Evolutionary conservation across 306 rosid species (phyloP).

Genomic region (Castanopsis chinensis): DNA sequence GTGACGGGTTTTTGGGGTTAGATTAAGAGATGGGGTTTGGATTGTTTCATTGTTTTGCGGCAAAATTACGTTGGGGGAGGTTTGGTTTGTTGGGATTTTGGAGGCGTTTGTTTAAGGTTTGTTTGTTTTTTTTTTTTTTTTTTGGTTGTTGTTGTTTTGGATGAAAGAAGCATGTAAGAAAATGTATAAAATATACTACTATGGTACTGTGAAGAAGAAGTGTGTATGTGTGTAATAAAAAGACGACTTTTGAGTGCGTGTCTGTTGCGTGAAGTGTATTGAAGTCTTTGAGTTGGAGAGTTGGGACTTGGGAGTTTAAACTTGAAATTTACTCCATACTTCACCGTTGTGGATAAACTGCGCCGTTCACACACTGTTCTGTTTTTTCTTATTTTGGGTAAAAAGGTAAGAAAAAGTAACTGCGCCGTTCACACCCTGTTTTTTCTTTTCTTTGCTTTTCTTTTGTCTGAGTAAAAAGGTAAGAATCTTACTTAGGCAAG

Average conservation of each 20-base stretch:
- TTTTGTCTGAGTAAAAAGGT: no score
- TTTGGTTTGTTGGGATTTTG: slow-evolving; percentile 27
- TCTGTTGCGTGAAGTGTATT: background rate
- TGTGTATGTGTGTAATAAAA: background rate
- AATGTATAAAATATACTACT: background rate
- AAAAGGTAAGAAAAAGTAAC: background rate
- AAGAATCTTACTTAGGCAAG: background rate
- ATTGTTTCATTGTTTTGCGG: background rate
- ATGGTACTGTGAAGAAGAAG: no score
- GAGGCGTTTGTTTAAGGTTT: slow-evolving; percentile 11
- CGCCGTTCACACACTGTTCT: slow-evolving; percentile 1
- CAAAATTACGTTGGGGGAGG: slow-evolving; percentile 42
- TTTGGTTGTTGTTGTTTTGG: background rate
- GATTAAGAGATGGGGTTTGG: slow-evolving; percentile 42
- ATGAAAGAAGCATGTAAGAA: slow-evolving; percentile 28
- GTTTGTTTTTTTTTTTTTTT: no score
- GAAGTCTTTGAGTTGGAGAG: background rate
- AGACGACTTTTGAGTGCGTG: slow-evolving; percentile 4
- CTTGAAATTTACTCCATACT: background rate
- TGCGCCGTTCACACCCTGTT: background rate
- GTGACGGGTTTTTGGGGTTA: slow-evolving; percentile 28
- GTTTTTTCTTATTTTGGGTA: no score
- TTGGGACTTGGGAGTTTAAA: slow-evolving; percentile 3
- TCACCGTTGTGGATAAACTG: background rate
- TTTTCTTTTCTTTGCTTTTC: no score